Evolutionary conservation across 2,329 filamentous ascomycete species (phyloP), one percentile per base, ranked within the genome.

Genomic region (Scedosporium apiospermum): DNA sequence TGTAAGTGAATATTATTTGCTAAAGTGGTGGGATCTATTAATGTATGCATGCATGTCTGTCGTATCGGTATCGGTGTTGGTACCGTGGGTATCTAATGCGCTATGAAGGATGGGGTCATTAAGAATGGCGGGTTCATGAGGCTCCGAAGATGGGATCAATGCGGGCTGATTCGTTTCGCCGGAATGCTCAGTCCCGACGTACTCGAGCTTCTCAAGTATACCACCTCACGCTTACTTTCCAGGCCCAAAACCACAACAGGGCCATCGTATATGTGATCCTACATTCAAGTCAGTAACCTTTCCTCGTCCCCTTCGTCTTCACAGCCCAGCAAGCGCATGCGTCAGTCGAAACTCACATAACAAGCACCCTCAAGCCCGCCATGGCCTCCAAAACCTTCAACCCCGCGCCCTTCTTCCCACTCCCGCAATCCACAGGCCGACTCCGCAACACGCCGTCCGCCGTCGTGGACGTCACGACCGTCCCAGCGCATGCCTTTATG

Each of bases 241-340:
- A 58, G 16, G 55, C 55, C 55, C 55, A 58, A 27, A 58, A 58
- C 55, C 55, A 58, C 26, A 58, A n/a, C 26, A 58, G 27, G 14
- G 14, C 34, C 55, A 58, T 58, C 6, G 34, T 38, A 58, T 58
- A 58, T 3, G 27, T 14, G n/a, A 34, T 41, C 55, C 55, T 58
- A 12, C 4, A 3, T 23, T n/a, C 55, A 38, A n/a, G 12, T 38
- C 26, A 58, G 27, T n/a, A 51, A 23, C 23, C 23, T 23, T 23
- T 3, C 23, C 23, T 23, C 23, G 23, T 23, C 23, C 23, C 23
- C 23, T 23, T 23, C 23, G 23, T 23, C 23, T 3, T 23, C 23
- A 23, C 23, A 23, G 23, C 23, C 3, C 23, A 23, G 23, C 23
- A 23, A 23, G 23, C 23, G 23, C 23, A 23, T 23, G 23, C 2